Base-by-base conservation (phyloP, 257 asterid species). In the Cordia subcordata region DNA sequence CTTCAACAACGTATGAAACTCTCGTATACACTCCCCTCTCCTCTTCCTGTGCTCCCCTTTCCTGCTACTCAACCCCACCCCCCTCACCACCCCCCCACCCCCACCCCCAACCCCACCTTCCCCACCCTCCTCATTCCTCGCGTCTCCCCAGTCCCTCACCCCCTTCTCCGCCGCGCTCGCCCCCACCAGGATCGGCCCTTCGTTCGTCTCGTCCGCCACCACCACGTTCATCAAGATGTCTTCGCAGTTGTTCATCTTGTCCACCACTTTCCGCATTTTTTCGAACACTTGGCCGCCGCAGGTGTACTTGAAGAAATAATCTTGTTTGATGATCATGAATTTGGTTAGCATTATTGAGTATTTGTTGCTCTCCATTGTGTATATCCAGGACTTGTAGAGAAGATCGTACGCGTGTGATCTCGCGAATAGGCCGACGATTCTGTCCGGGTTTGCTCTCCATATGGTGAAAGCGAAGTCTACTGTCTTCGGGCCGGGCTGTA, bases 121-220 rank as follows among this genome's bases (percentile, higher is more conserved):
- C 11, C 1, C 39, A 0, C 57, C 75, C 44, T 78, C 88, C 63
- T 92, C 96, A 57, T 88, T 92, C 63, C 99, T 78, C 1, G 87
- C 76, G 57, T 92, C 99, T n/a, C 97, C 99, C 67, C 75, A 82
- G 60, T 88, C 98, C 78, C 96, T 81, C 19, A 87, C 75, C 35
- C 84, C 79, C 49, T 81, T 77, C 72, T 73, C 67, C 35, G 12
- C n/a, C 44, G 12, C 47, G 12, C 47, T 11, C 21, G 70, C 86
- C 27, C 82, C 86, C 6, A 80, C 85, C 82, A 85, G 38, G 56
- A 92, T 65, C 27, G 93, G 94, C n/a, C 95, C 96, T 44, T 67
- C 75, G 52, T 49, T 67, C 4, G 17, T 67, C 42, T 63, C 78
- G 65, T 82, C 86, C 22, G 94, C 91, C 75, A 73, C 86, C 71